Conservation (phyloP, 768 basidiomycete species). For the Amanita thiersii region DNA sequence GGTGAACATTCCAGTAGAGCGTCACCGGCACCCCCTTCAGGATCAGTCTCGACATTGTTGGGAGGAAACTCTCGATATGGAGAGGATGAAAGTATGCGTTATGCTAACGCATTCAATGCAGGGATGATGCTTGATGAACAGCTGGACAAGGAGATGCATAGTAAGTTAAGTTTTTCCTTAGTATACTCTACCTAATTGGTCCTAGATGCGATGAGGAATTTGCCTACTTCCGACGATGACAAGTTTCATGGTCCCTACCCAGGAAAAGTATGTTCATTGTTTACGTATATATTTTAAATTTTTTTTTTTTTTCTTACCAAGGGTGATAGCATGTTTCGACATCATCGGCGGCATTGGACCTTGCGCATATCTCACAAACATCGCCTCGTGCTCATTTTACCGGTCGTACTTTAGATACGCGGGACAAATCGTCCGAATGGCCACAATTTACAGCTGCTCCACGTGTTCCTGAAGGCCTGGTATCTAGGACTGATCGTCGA, state of each 20-base stretch:
- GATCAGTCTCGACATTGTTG: slow-evolving; percentile 45
- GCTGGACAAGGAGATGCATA: slow-evolving; percentile 90
- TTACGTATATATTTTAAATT: slow-evolving; percentile 2
- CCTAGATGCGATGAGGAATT: slow-evolving; percentile 79
- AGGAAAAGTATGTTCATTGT: slow-evolving; percentile 43
- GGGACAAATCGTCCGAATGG: slow-evolving; percentile 86
- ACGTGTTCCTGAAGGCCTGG: slow-evolving; percentile 52
- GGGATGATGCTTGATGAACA: slow-evolving; percentile 93
- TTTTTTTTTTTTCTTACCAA: slow-evolving; percentile 6
- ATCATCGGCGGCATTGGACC: slow-evolving; percentile 87
- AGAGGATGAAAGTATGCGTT: slow-evolving; percentile 51
- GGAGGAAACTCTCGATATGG: slow-evolving; percentile 44
- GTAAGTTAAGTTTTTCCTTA: slow-evolving; percentile 34
- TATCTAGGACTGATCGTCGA: slow-evolving; percentile 54
- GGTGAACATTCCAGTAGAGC: slow-evolving; percentile 52
- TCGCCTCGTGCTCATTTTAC: slow-evolving; percentile 57
- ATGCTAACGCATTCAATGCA: slow-evolving; percentile 64
- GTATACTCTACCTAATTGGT: slow-evolving; percentile 11
- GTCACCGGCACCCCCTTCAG: slow-evolving; percentile 46
- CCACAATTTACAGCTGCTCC: slow-evolving; percentile 71
- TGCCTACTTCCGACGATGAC: slow-evolving; percentile 85
- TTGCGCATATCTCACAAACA: slow-evolving; percentile 83
- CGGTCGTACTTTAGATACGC: slow-evolving; percentile 43
- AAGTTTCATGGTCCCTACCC: slow-evolving; percentile 62
- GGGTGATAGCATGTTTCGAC: slow-evolving; percentile 53